Conservation (phyloP, 305 asterid species). For the Nicotiana rustica region DNA sequence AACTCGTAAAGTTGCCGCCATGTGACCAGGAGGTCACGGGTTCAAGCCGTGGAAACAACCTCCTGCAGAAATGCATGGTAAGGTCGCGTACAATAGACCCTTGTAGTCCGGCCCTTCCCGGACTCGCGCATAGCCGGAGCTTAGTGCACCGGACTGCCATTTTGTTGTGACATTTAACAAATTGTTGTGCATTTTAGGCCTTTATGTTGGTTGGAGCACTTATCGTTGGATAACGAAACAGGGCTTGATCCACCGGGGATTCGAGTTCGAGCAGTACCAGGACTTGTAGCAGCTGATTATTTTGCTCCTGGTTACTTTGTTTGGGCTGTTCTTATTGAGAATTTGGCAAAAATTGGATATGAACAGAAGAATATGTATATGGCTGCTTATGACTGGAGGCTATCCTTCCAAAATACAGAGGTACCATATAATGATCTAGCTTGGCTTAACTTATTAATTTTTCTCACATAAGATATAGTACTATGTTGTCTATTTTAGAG, state of each 20-base stretch:
- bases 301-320: conserved; percentile 91
- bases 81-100: too few species aligned
- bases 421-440: conserved; percentile 40
- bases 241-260: conserved; percentile 92
- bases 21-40: too few species aligned
- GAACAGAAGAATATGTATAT: conserved; percentile 87
- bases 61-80: too few species aligned
- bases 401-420: conserved; percentile 91
- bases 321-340: conserved; percentile 87
- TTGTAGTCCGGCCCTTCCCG: too few species aligned
- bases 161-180: conserved; percentile 21
- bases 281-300: conserved; percentile 87
- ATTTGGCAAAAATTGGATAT: conserved; percentile 84
- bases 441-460: not conserved
- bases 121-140: too few species aligned
- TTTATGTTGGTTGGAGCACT: conserved; percentile 89
- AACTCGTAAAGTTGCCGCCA: too few species aligned
- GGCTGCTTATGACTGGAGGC: conserved; percentile 95
- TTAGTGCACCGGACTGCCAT: too few species aligned
- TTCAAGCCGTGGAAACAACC: too few species aligned
- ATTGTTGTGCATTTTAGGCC: conserved; percentile 62
- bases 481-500: not conserved
- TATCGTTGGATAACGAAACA: conserved; percentile 80
- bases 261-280: conserved; percentile 82
- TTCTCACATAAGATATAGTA: not conserved